Evolutionary conservation across 441 rosid species (phyloP), one percentile per base, ranked within the genome.

Genomic region (Gossypium laxum): DNA sequence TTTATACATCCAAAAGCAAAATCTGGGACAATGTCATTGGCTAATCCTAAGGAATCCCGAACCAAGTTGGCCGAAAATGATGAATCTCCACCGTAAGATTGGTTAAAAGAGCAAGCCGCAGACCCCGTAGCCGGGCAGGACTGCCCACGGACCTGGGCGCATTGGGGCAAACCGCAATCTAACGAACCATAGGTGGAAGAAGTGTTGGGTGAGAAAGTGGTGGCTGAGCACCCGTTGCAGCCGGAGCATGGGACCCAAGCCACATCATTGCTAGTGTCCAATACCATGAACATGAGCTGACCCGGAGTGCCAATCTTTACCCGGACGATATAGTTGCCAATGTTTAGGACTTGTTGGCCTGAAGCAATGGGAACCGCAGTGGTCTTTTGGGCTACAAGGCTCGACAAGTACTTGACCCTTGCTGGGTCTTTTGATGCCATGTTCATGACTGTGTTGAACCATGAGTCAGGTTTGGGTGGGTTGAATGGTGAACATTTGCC

Each of bases 241-340:
- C 88, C 89, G 34, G 87, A 75, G 78, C 97, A 91, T 0, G 97
- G 97, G 51, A 84, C 82, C 97, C 96, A 91, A n/a, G 94, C 85
- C 14, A 72, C 87, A 71, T 93, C 94, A 71, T 79, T 82, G 65
- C 98, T 89, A 1, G 90, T 91, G 79, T 93, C 97, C 6, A 93
- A 79, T 48, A 89, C 96, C 97, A 93, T 89, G 73, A 81, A 83
- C 92, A 91, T 80, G 17, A 78, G 75, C 69, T 93, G 98, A 57
- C 88, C 89, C 4, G 97, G 97, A 8, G 91, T 88, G 38, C 97
- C 98, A 3, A 93, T 67, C 66, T 82, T 83, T 70, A 82, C 92
- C 75, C 84, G 82, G 51, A 91, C 90, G 2, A 93, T 84, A 70
- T 93, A 93, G 83, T 72, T 61, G 47, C 69, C 59, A 1, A 72